A percentile compares a stretch with the other conserved stretches of the same genome.
Evolutionary conservation across 108 stramenopile genomes (phyloP).

Genomic region (Fistulifera pelliculosa): DNA sequence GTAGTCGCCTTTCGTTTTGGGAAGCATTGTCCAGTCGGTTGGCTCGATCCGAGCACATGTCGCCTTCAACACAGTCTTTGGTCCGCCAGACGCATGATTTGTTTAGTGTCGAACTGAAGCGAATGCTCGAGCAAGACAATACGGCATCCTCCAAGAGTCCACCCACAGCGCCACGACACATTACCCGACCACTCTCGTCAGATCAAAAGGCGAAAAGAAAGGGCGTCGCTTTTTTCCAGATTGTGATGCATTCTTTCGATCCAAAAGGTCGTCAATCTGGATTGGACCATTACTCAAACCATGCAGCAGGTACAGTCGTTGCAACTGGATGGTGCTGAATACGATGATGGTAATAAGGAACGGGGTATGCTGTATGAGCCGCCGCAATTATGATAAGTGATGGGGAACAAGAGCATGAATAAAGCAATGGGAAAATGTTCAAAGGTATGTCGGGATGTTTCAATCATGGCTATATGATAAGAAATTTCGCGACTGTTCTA

Average conservation of each 20-base stretch:
- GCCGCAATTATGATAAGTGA: too few species aligned
- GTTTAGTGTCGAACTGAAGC: conserved; percentile 3
- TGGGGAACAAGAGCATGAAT: too few species aligned
- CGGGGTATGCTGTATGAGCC: too few species aligned
- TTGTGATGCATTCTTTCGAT: conserved; percentile 1
- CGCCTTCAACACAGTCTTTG: conserved; percentile 6
- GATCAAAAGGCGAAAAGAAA: neutral
- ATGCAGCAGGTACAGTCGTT: conserved; percentile 8
- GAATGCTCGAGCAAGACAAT: conserved; percentile 3
- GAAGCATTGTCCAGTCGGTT: conserved; percentile 1
- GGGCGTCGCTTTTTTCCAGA: conserved; percentile 5
- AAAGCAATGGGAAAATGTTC: too few species aligned
- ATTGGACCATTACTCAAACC: conserved; percentile 7
- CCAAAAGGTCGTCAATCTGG: conserved; percentile 7
- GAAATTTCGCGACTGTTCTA: too few species aligned
- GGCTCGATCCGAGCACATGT: conserved; percentile 7
- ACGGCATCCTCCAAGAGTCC: neutral
- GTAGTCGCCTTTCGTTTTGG: conserved; percentile 1
- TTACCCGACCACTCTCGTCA: neutral
- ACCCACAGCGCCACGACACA: neutral
- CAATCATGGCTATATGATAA: too few species aligned
- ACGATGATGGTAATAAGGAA: too few species aligned
- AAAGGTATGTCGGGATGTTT: too few species aligned
- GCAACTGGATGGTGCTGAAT: conserved; percentile 1
- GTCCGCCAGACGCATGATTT: neutral